phyloP scores from a whole-genome alignment of 371 early-diverging fungal species.

The Mortierella sp. region DNA sequence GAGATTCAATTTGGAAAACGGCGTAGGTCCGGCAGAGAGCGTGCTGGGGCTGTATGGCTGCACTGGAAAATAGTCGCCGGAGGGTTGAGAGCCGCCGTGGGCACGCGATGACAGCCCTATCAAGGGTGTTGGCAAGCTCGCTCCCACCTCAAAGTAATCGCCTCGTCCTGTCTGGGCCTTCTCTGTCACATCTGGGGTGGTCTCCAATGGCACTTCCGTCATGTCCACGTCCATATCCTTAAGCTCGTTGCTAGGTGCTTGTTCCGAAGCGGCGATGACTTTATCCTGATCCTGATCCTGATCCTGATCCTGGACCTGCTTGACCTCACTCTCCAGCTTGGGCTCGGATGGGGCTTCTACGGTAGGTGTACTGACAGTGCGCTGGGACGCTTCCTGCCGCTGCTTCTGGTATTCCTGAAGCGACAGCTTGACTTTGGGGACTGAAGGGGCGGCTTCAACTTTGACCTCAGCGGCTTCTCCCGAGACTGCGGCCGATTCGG shows the following conservation, averaged over 20 bases:
- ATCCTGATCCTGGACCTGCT: neutral
- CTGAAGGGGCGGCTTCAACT: conserved; percentile 16
- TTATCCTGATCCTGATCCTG: no score
- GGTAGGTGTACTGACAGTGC: neutral
- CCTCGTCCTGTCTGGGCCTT: conserved; percentile 1
- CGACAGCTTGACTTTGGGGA: conserved; percentile 62
- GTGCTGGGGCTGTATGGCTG: conserved; percentile 48
- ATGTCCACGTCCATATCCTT: conserved; percentile 40
- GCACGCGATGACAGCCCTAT: conserved; percentile 30
- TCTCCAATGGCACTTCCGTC: neutral
- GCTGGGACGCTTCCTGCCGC: conserved; percentile 53
- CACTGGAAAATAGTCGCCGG: conserved; percentile 47
- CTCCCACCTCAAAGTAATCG: conserved; percentile 37
- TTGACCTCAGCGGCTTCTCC: neutral
- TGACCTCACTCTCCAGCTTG: neutral
- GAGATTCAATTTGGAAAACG: conserved; percentile 44
- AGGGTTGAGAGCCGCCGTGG: conserved; percentile 1
- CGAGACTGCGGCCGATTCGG: neutral
- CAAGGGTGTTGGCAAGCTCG: conserved; percentile 37
- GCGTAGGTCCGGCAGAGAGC: conserved; percentile 39
- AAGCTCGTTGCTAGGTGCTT: no score
- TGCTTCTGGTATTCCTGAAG: conserved; percentile 64
- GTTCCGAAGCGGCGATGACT: no score
- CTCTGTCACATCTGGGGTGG: neutral
- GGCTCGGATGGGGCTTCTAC: neutral